These are phyloP conservation scores for Cladosporium sp. DNA, from an alignment of 2,329 filamentous ascomycete species.

Conservation along the genomic window DNA sequence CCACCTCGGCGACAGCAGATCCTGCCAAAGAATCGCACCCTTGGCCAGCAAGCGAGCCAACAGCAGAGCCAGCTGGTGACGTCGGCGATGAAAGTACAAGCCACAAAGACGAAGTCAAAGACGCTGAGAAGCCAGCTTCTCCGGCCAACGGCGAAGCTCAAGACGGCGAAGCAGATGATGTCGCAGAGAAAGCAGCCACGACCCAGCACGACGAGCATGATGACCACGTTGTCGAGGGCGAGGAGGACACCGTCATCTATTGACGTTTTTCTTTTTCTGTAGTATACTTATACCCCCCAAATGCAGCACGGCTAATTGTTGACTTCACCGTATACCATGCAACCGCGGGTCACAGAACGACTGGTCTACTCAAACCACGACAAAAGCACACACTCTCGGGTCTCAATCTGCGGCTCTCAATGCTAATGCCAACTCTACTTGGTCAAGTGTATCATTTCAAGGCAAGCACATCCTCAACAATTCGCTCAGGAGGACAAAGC, in stretches of 20 bases:
- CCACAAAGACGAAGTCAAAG: slow-evolving; percentile 24
- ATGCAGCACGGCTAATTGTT: background rate
- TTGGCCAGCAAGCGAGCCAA: too few relatives aligned
- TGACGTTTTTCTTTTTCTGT: slow-evolving; percentile 39
- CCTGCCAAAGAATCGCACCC: too few relatives aligned
- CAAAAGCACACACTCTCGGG: too few relatives aligned
- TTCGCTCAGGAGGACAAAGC: too few relatives aligned
- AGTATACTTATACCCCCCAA: background rate
- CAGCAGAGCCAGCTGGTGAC: background rate
- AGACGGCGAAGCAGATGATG: slow-evolving; percentile 19
- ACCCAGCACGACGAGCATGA: slow-evolving; percentile 43
- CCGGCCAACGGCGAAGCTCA: background rate
- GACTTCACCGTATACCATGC: background rate
- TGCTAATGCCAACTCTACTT: too few relatives aligned
- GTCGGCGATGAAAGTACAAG: background rate
- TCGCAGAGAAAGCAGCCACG: slow-evolving; percentile 1
- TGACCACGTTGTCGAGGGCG: slow-evolving; percentile 75
- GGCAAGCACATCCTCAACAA: too few relatives aligned
- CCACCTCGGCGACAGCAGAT: background rate
- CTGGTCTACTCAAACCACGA: too few relatives aligned
- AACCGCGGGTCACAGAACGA: too few relatives aligned
- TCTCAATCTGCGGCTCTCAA: too few relatives aligned
- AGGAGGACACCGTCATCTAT: slow-evolving; percentile 90
- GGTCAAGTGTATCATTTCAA: too few relatives aligned
- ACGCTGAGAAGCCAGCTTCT: slow-evolving; percentile 21